Conservation (phyloP, 495 filamentous ascomycete genomes). For the Neurospora tetraspora region DNA sequence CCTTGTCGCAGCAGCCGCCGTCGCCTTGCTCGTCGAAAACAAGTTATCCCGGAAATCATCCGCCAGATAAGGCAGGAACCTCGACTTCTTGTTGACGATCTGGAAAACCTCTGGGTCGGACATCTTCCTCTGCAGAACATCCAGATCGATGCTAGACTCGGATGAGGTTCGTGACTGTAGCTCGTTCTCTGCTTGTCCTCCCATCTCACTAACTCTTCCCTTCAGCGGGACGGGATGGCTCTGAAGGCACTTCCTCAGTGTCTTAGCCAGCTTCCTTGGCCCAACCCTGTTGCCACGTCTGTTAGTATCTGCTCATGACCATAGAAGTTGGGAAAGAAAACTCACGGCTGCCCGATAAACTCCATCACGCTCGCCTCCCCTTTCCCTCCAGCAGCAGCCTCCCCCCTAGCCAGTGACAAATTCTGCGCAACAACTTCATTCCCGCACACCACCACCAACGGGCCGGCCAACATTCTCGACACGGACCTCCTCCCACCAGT, state of each 20-base stretch:
- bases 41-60: neutral
- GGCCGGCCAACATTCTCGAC: neutral
- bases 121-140: neutral
- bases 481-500: neutral
- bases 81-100: neutral
- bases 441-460: constrained; percentile 9
- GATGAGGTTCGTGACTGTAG: neutral
- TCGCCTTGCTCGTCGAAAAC: neutral
- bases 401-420: neutral
- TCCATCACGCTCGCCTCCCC: constrained; percentile 15
- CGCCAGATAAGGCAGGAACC: neutral
- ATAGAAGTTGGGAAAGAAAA: neutral
- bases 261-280: constrained; percentile 55
- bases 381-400: constrained; percentile 8
- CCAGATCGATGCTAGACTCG: neutral
- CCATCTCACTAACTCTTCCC: neutral
- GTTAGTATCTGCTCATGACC: neutral
- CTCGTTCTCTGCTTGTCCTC: neutral
- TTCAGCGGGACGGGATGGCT: neutral
- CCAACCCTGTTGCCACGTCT: constrained; percentile 28
- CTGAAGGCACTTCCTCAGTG: constrained; percentile 13
- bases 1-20: neutral
- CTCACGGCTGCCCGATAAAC: constrained; percentile 25
- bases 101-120: neutral
- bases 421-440: constrained; percentile 20